Evolutionary conservation across 2,329 filamentous ascomycete genomes (phyloP), one percentile per base, ranked within the genome.

Genomic region (Paecilomyces fulvus): DNA sequence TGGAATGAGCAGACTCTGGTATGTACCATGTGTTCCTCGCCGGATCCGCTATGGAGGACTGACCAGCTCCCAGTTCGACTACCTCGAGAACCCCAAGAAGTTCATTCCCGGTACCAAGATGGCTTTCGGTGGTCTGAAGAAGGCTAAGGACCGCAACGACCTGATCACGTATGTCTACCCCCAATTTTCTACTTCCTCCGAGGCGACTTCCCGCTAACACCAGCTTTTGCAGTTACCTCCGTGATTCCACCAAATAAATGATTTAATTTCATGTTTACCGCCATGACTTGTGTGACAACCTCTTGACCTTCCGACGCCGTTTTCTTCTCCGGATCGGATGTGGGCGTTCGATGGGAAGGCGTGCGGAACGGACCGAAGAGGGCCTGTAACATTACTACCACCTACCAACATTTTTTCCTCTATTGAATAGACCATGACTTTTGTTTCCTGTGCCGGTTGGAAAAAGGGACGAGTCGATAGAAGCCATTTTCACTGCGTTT

Each of bases 81-180:
- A 99, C 87, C 92, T 99, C 72, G 94, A 99, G 86, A 97, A 97
- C 88, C 94, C 94, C 81, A 99, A 99, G 88, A 97, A 97, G 85
- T 99, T 92, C 86, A 96, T 99, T 65, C 94, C 94, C 68, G 94
- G 94, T 69, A 99, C 94, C 82, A 99, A 97, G 90, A 99, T 99
- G 94, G 94, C 94, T 71, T 99, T 97, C 76, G 94, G 94, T 81
- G 94, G 94, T 78, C 85, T 99, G 74, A 99, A 99, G 92, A 99
- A 99, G 90, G 85, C 86, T 75, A 97, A 97, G 89, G 94, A 97
- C 83, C 86, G 94, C 77, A 96, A 97, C 78, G 92, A 99, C 79
- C 83, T 99, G 71, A 96, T 99, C 85, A 91, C 90, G 88, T 92
- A 88, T 70, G 88, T 84, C 61, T 50, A 37, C 48, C 25, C 50